Evolutionary conservation across 768 basidiomycete genomes (phyloP), one percentile per base, ranked within the genome.

Genomic region (Imleria badia): DNA sequence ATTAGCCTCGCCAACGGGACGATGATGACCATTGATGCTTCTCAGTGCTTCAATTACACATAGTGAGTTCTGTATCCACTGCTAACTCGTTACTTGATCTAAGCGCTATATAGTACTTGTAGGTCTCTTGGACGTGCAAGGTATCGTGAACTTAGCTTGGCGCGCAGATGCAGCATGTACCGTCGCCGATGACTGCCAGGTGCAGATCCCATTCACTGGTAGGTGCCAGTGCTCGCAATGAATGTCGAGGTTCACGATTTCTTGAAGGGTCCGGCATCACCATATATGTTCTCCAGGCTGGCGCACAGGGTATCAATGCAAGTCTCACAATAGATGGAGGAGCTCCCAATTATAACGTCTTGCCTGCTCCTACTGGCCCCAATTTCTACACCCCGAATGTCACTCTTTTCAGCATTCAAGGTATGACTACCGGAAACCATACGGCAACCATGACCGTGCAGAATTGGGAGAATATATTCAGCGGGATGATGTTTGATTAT

Each of bases 401-500:
- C 42, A 48, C 55, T 22, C 55, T 64, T 6, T 61, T 55, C 49
- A 48, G 19, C 31, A 29, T 59, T 23, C 52, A 64, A 44, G 55
- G 55, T 3, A 42, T 64, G 9, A 23, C 49, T 9, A 59, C 54
- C 2, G 56, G 62, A 19, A 54, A 64, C 26, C 62, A 63, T 22
- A 50, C 50, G 5, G 55, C 51, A 9, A 58, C 42, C 6, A 54
- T 64, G 57, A 51, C 45, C 10, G 52, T 60, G 4, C 51, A 29
- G 23, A 48, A 42, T 23, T 63, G 62, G 61, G 51, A 48, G 29
- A 53, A 52, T 20, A 48, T 39, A 26, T 51, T 39, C 15, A 58
- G 61, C n/a, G 53, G 53, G 38, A 55, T 63, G 53, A 59, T 61
- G 50, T 61, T 62, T 29, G 63, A 65, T 45, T 59, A 59, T 38